Conservation (phyloP, 495 filamentous ascomycete genomes). For the Xylaria castorea region DNA sequence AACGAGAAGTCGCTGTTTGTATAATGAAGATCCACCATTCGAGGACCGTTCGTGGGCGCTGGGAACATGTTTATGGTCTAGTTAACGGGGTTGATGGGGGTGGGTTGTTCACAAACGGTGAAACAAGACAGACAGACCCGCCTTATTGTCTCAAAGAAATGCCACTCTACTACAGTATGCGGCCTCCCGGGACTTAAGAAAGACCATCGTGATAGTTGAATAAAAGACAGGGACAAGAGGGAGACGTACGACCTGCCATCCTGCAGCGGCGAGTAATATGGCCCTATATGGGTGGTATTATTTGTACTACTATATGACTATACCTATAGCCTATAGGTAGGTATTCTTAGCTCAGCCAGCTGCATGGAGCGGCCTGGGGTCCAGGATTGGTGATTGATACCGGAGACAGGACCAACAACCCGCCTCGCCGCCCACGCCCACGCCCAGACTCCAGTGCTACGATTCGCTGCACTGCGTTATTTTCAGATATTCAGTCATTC, state of each 20-base stretch:
- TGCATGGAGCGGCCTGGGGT: background rate
- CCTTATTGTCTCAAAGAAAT: conserved; percentile 12
- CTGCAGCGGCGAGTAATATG: conserved; percentile 12
- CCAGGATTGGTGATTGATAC: background rate
- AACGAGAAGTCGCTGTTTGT: background rate
- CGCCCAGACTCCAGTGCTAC: background rate
- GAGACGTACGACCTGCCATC: conserved; percentile 4
- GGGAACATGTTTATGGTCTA: conserved; percentile 26
- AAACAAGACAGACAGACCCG: background rate
- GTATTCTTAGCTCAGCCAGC: conserved; percentile 18
- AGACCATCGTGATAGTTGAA: background rate
- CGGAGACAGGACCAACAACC: background rate
- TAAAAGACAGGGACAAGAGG: background rate
- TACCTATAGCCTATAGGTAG: too few species aligned
- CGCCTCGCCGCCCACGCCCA: background rate
- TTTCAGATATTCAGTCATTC: conserved; percentile 4
- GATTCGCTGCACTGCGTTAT: conserved; percentile 18
- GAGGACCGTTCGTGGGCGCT: conserved; percentile 19
- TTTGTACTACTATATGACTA: background rate
- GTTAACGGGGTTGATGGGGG: background rate
- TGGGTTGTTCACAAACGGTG: conserved; percentile 4
- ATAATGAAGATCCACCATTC: conserved; percentile 14
- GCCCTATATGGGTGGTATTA: background rate
- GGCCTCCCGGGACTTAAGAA: conserved; percentile 13
- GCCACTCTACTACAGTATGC: conserved; percentile 19